These are phyloP conservation scores for Heritiera fomes DNA, from an alignment of 345 rosid genomes.

Conservation along the genomic window DNA sequence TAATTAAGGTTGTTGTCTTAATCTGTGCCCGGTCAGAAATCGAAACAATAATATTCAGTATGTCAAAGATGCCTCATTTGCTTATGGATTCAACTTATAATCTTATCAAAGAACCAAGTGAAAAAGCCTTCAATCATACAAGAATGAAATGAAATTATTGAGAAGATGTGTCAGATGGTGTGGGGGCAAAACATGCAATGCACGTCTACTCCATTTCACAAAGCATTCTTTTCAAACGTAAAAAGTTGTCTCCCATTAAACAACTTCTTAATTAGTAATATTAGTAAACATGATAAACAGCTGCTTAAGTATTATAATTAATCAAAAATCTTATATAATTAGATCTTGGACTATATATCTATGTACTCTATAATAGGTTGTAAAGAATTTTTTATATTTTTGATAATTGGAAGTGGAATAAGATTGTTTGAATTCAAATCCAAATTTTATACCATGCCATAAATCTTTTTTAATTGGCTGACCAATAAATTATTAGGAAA, in stretches of 20 bases:
- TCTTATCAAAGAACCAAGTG: background rate
- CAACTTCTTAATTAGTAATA: background rate
- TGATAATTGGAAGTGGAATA: too few species aligned
- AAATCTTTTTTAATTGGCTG: too few species aligned
- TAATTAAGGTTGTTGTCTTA: too few species aligned
- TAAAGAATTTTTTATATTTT: too few species aligned
- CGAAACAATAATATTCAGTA: background rate
- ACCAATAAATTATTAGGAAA: too few species aligned
- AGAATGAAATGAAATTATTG: slow-evolving; percentile 1
- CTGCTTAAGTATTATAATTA: background rate
- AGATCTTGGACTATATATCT: too few species aligned
- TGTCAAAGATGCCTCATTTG: background rate
- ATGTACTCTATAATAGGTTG: too few species aligned
- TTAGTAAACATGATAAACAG: background rate
- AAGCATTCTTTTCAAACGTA: background rate
- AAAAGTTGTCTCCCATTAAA: slow-evolving; percentile 17
- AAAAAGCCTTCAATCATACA: slow-evolving; percentile 1
- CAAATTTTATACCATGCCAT: too few species aligned
- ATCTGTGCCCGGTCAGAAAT: background rate
- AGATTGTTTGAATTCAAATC: too few species aligned
- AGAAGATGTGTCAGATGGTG: background rate
- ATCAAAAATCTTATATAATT: background rate
- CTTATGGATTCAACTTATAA: background rate
- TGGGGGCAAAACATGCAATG: background rate
- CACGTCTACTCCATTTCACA: slow-evolving; percentile 3